Conservation (phyloP, 2,329 filamentous ascomycete species). For the Lecanicillium sp. region DNA sequence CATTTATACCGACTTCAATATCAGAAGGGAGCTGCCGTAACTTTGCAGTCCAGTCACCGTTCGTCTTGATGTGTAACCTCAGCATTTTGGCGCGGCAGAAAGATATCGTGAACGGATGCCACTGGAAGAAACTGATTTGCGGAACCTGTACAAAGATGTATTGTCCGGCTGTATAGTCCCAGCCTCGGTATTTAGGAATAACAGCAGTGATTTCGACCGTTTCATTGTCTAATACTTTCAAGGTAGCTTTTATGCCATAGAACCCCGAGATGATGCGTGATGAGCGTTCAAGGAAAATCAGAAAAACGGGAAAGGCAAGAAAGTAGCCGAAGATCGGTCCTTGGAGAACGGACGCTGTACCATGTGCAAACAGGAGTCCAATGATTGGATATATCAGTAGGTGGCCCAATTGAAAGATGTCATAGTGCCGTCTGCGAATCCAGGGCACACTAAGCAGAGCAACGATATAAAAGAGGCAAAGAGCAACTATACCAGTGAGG, state of each 20-base stretch:
- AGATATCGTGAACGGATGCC: constrained; percentile 54
- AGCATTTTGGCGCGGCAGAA: constrained; percentile 43
- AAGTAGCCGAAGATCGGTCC: constrained; percentile 50
- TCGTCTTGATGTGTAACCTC: constrained; percentile 50
- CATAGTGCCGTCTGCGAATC: constrained; percentile 43
- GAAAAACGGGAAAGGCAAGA: constrained; percentile 43
- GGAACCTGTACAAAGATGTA: constrained; percentile 51
- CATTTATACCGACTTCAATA: constrained; percentile 46
- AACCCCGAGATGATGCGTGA: constrained; percentile 39
- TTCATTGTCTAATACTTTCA: constrained; percentile 43
- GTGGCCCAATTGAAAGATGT: constrained; percentile 50
- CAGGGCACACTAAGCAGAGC: constrained; percentile 40
- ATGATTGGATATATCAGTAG: constrained; percentile 52
- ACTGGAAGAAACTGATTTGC: constrained; percentile 44
- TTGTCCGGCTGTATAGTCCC: constrained; percentile 49
- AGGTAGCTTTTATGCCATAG: constrained; percentile 35
- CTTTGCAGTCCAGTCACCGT: constrained; percentile 46
- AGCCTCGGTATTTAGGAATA: constrained; percentile 39
- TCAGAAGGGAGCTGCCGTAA: constrained; percentile 33
- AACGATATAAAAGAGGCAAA: constrained; percentile 42
- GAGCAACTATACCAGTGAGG: constrained; percentile 39
- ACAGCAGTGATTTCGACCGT: constrained; percentile 41
- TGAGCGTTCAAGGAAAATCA: constrained; percentile 40
- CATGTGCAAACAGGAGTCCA: constrained; percentile 47
- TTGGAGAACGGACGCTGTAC: constrained; percentile 40